Evolutionary conservation across 352 stramenopile species (phyloP).

Genomic region (Globisporangium heterothallicum): DNA sequence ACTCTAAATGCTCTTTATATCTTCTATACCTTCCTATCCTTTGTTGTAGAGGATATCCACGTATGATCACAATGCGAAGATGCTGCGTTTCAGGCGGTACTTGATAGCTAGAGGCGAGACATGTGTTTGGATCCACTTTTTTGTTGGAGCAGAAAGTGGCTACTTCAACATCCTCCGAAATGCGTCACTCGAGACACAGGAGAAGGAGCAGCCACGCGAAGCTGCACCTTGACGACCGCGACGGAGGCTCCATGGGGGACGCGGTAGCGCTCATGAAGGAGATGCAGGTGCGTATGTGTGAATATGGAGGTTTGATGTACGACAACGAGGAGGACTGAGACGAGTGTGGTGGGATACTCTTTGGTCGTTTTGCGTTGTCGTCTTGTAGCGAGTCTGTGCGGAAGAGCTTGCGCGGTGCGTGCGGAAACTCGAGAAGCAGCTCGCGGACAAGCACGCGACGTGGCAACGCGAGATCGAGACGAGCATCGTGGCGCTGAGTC

Average conservation of each 20-base stretch:
- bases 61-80: no score
- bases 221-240: no score
- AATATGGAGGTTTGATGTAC: background rate
- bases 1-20: background rate
- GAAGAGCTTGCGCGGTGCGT: constrained; percentile 15
- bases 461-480: constrained; percentile 5
- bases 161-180: background rate
- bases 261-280: constrained; percentile 14
- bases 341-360: background rate
- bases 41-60: no score
- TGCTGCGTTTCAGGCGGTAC: no score
- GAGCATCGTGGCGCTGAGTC: background rate
- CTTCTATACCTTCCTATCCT: background rate
- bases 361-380: background rate
- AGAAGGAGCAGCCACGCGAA: no score
- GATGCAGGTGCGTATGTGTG: constrained; percentile 7
- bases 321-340: background rate
- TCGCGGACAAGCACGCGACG: background rate
- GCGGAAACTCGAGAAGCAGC: constrained; percentile 8
- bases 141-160: background rate
- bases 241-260: no score
- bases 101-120: background rate
- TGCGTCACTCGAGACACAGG: no score
- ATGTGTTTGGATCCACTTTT: background rate
- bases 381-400: constrained; percentile 10